Conservation (phyloP, 495 filamentous ascomycete genomes). For the Jackrogersella minutella region DNA sequence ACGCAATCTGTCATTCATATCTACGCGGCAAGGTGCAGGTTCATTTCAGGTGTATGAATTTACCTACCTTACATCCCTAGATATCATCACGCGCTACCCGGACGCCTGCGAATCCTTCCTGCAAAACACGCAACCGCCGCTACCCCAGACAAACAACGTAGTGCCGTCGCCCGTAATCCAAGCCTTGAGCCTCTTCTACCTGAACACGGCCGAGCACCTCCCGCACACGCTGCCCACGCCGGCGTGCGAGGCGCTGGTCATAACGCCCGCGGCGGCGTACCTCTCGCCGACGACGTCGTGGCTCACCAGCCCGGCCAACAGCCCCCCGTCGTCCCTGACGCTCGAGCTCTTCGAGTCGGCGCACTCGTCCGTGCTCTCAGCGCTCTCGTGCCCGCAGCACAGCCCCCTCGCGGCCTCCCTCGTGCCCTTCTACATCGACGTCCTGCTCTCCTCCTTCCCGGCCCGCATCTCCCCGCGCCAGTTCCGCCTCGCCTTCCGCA, state of each 20-base stretch:
- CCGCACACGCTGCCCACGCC: slow-evolving; percentile 70
- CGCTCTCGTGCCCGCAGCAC: slow-evolving; percentile 81
- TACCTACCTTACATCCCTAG: slow-evolving; percentile 86
- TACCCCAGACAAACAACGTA: slow-evolving; percentile 59
- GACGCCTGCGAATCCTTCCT: slow-evolving; percentile 75
- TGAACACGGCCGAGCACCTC: slow-evolving; percentile 90
- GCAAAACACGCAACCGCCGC: slow-evolving; percentile 64
- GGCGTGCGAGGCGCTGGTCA: slow-evolving; percentile 74
- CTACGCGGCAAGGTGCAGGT: slow-evolving; percentile 75
- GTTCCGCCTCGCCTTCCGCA: slow-evolving; percentile 93
- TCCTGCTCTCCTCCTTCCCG: slow-evolving; percentile 85
- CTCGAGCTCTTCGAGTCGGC: slow-evolving; percentile 89
- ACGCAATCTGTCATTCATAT: slow-evolving; percentile 86
- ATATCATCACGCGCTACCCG: slow-evolving; percentile 81
- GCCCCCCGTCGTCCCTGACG: slow-evolving; percentile 51
- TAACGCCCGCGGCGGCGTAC: slow-evolving; percentile 79
- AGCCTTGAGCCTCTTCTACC: slow-evolving; percentile 87
- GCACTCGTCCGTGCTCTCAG: slow-evolving; percentile 84
- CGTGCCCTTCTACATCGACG: slow-evolving; percentile 86
- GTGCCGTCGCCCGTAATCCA: slow-evolving; percentile 78
- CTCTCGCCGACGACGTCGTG: slow-evolving; percentile 69
- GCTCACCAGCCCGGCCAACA: slow-evolving; percentile 58
- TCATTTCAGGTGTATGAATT: slow-evolving; percentile 83
- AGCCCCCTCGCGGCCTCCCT: slow-evolving; percentile 73
- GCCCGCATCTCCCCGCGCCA: slow-evolving; percentile 82